Evolutionary conservation across 2,329 filamentous ascomycete genomes (phyloP).

Genomic region (Aureobasidium sp.): DNA sequence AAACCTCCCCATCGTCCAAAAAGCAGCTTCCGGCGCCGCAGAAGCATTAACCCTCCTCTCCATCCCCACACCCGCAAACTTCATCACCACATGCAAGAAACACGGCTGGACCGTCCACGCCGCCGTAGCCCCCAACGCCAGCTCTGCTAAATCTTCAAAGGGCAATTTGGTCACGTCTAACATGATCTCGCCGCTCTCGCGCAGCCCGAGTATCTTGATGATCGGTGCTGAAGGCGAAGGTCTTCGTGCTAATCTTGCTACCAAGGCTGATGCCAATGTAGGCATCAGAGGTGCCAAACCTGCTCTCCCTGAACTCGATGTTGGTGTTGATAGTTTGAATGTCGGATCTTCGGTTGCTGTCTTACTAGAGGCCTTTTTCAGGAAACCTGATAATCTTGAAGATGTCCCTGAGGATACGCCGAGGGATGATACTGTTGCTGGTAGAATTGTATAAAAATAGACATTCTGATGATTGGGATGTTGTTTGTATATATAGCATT

Average conservation of each 20-base stretch:
- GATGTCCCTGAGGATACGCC: background rate
- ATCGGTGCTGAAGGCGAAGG: conserved; percentile 76
- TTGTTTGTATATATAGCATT: background rate
- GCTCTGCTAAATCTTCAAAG: conserved; percentile 9
- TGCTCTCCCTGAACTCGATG: conserved; percentile 26
- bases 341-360: background rate
- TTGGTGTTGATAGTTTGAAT: conserved; percentile 40
- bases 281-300: conserved; percentile 44
- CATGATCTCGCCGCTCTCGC: conserved; percentile 9
- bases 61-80: conserved; percentile 56
- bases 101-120: conserved; percentile 80
- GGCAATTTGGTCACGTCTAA: background rate
- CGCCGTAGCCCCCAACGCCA: conserved; percentile 44
- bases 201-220: conserved; percentile 62
- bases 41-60: conserved; percentile 70
- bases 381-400: conserved; percentile 20
- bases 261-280: conserved; percentile 54
- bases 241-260: conserved; percentile 54
- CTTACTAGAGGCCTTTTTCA: conserved; percentile 16
- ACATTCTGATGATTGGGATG: background rate
- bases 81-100: conserved; percentile 57
- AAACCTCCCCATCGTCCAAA: conserved; percentile 68
- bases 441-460: background rate
- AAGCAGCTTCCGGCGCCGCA: conserved; percentile 79
- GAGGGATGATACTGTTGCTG: background rate